These are phyloP conservation scores for Oldenlandia corymbosa DNA, from an alignment of 257 asterid genomes.

Conservation along the genomic window DNA sequence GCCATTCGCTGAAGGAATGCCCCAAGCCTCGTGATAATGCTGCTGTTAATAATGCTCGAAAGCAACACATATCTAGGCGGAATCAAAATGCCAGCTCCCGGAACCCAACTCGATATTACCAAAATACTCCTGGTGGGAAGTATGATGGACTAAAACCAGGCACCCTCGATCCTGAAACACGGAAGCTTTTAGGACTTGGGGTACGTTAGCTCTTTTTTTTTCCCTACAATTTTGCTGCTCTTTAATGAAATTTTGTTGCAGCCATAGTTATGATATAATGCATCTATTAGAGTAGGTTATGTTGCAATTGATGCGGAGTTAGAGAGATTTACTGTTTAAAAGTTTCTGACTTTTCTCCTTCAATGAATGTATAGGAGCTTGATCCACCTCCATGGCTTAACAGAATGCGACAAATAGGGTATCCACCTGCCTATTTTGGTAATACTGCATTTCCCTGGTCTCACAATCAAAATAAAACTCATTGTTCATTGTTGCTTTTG, in stretches of 20 bases:
- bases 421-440: slow-evolving; percentile 98
- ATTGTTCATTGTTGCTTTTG: background rate
- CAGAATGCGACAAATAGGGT: slow-evolving; percentile 96
- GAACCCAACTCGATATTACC: slow-evolving; percentile 75
- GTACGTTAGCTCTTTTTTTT: slow-evolving; percentile 37
- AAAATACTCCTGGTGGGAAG: slow-evolving; percentile 70
- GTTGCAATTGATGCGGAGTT: background rate
- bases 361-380: slow-evolving; percentile 45
- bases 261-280: background rate
- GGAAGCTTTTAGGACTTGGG: slow-evolving; percentile 77
- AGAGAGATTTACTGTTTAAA: background rate
- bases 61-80: slow-evolving; percentile 58
- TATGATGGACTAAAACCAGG: slow-evolving; percentile 87
- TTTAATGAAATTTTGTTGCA: background rate
- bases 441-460: slow-evolving; percentile 8
- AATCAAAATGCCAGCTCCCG: slow-evolving; percentile 58
- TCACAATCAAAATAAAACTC: background rate
- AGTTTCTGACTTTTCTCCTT: background rate
- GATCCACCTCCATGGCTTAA: slow-evolving; percentile 99
- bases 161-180: slow-evolving; percentile 79
- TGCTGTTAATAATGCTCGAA: slow-evolving; percentile 87
- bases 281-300: background rate
- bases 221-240: slow-evolving; percentile 4
- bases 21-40: slow-evolving; percentile 77
- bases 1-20: slow-evolving; percentile 86